Evolutionary conservation across 1,139 yeast genomes (phyloP).

Genomic region (Pichiaceae sp.): DNA sequence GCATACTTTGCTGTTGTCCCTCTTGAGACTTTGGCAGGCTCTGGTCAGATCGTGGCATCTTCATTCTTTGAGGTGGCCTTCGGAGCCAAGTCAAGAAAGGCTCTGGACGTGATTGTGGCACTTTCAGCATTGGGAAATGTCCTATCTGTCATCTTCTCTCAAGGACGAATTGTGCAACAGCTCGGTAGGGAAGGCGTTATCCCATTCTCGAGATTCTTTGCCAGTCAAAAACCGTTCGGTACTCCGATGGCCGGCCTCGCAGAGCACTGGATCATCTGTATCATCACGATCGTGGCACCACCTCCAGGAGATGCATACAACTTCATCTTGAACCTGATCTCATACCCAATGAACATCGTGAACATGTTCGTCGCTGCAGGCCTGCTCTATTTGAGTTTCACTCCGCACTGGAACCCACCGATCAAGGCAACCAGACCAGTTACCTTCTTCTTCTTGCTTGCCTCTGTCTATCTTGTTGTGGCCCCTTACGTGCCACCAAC

Average conservation of each 20-base stretch:
- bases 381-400: constrained; percentile 33
- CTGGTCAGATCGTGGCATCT: constrained; percentile 28
- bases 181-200: constrained; percentile 38
- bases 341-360: constrained; percentile 30
- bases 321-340: constrained; percentile 26
- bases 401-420: constrained; percentile 67
- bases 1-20: constrained; percentile 31
- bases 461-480: constrained; percentile 61
- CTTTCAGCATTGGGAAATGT: constrained; percentile 35
- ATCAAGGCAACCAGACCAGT: constrained; percentile 61
- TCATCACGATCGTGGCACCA: constrained; percentile 34
- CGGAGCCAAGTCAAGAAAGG: constrained; percentile 26
- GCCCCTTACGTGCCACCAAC: constrained; percentile 82
- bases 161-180: constrained; percentile 34
- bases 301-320: constrained; percentile 38
- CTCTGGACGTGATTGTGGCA: constrained; percentile 31
- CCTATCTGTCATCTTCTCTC: constrained; percentile 31
- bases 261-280: constrained; percentile 29
- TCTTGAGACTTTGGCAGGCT: constrained; percentile 23
- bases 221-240: constrained; percentile 32
- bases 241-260: constrained; percentile 33
- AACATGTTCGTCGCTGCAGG: constrained; percentile 30
- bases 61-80: constrained; percentile 29
- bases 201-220: constrained; percentile 32
- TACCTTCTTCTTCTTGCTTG: constrained; percentile 52